These are phyloP conservation scores for Phytopythium aichiense DNA, from an alignment of 352 stramenopile species.

Conservation along the genomic window DNA sequence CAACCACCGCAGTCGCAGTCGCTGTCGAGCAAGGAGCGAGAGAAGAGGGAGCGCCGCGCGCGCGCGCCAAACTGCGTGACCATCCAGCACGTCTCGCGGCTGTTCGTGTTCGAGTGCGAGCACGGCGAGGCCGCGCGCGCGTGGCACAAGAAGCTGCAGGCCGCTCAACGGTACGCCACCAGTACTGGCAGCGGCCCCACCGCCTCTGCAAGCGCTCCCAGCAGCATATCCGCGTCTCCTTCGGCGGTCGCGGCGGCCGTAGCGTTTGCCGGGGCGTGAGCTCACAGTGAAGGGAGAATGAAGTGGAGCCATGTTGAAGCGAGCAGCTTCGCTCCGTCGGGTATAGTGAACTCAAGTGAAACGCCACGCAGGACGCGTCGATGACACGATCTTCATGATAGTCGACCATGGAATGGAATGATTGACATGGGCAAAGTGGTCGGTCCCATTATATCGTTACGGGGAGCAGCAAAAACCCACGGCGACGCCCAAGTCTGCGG, in stretches of 20 bases:
- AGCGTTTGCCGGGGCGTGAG: no score
- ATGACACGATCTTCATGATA: not conserved
- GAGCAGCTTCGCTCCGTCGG: not conserved
- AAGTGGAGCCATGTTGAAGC: not conserved
- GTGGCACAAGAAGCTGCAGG: conserved; percentile 70
- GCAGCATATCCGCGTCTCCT: not conserved
- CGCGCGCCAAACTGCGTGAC: conserved; percentile 24
- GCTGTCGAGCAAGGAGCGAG: not conserved
- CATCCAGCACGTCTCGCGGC: conserved; percentile 35
- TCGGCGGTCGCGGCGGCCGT: not conserved
- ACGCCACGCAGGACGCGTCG: not conserved
- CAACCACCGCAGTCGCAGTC: not conserved
- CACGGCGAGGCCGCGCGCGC: conserved; percentile 28
- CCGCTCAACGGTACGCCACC: conserved; percentile 13
- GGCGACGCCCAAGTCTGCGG: not conserved
- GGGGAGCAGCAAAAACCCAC: not conserved
- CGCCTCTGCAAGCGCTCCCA: not conserved
- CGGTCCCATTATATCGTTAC: not conserved
- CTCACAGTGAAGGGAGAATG: not conserved
- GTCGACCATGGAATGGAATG: not conserved
- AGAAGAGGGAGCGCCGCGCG: not conserved
- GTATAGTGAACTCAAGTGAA: not conserved
- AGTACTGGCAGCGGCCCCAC: not conserved
- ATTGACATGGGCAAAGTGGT: not conserved
- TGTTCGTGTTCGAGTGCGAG: conserved; percentile 61